These are phyloP conservation scores for Hypoxylon lienhwacheense DNA, from an alignment of 495 filamentous ascomycete species.

Conservation along the genomic window DNA sequence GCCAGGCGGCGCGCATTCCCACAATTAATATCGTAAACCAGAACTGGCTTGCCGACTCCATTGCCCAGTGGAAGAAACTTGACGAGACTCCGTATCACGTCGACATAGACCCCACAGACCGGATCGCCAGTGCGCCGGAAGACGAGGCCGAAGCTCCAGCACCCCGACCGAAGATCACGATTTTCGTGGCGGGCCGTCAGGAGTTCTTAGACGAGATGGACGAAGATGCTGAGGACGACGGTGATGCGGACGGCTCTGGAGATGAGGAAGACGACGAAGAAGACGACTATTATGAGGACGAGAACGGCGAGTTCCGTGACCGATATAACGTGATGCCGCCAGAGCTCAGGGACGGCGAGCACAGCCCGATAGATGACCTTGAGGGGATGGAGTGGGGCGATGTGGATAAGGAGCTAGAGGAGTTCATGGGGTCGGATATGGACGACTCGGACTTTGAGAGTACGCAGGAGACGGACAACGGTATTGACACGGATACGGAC, in stretches of 20 bases:
- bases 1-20: conserved; percentile 70
- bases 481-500: conserved; percentile 34
- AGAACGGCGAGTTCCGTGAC: conserved; percentile 39
- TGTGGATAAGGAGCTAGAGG: conserved; percentile 73
- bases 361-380: conserved; percentile 56
- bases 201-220: conserved; percentile 22
- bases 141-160: conserved; percentile 37
- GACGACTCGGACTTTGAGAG: conserved; percentile 58
- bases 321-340: conserved; percentile 44
- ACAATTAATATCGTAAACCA: conserved; percentile 84
- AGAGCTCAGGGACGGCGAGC: conserved; percentile 51
- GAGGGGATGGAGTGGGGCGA: conserved; percentile 61
- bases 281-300: conserved; percentile 56
- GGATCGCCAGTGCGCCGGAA: conserved; percentile 42
- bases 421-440: conserved; percentile 66
- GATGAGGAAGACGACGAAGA: conserved; percentile 48
- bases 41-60: conserved; percentile 82
- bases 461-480: conserved; percentile 43
- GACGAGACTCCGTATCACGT: conserved; percentile 76
- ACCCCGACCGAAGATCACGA: conserved; percentile 46
- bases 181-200: conserved; percentile 39
- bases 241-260: conserved; percentile 41
- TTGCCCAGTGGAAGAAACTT: conserved; percentile 74
- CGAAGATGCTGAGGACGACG: conserved; percentile 41
- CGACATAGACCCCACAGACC: conserved; percentile 63